A percentile compares a stretch with the other conserved stretches of the same genome.
Conservation (phyloP, 495 filamentous ascomycete genomes). For the Cercophora sp. region DNA sequence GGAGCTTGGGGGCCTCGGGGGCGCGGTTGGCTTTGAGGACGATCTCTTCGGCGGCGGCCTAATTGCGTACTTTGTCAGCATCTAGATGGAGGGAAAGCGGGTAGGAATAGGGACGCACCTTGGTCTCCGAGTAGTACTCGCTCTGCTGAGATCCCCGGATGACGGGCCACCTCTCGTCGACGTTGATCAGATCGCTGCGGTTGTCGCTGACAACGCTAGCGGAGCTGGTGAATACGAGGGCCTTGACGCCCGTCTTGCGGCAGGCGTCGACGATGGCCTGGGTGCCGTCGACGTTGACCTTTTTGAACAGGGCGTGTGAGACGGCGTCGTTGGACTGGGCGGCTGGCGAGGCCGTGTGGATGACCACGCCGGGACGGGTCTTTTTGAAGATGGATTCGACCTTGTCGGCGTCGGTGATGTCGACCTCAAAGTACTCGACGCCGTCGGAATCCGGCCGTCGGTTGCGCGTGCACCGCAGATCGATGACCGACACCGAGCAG, state of each 20-base stretch:
- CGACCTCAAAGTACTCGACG: conserved; percentile 76
- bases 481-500: conserved; percentile 73
- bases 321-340: conserved; percentile 43
- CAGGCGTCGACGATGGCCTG: conserved; percentile 72
- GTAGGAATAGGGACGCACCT: conserved; percentile 47
- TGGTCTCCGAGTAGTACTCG: conserved; percentile 90
- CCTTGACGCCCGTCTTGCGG: conserved; percentile 73
- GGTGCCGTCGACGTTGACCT: conserved; percentile 93
- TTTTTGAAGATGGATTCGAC: conserved; percentile 63
- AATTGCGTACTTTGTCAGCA: conserved; percentile 10
- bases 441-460: conserved; percentile 61
- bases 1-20: conserved; percentile 53
- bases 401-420: conserved; percentile 71
- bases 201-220: conserved; percentile 84
- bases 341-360: conserved; percentile 86
- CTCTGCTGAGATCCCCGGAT: conserved; percentile 65
- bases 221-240: conserved; percentile 90
- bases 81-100: background rate
- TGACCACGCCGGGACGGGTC: conserved; percentile 79
- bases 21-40: conserved; percentile 81
- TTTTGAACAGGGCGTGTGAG: conserved; percentile 61
- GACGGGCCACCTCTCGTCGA: conserved; percentile 81
- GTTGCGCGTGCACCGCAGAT: conserved; percentile 74
- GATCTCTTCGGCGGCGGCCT: conserved; percentile 83
- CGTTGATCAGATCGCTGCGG: conserved; percentile 75